phyloP scores from a whole-genome alignment of 169 alveolate species.

The Babesia bovis region DNA sequence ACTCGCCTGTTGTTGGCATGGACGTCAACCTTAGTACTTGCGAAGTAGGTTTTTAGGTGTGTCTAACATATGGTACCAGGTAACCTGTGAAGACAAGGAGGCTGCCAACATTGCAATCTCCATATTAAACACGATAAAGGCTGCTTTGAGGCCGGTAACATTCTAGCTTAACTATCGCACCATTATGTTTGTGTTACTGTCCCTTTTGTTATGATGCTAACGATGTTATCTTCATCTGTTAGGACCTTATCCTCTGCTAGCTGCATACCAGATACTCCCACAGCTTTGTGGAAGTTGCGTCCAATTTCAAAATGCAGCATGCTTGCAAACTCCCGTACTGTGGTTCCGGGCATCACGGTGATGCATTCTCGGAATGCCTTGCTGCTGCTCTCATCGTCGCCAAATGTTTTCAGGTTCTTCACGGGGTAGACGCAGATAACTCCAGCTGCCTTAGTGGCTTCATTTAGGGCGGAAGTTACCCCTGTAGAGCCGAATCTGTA shows the following conservation, averaged over 20 bases:
- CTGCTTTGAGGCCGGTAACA: constrained; percentile 38
- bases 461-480: constrained; percentile 68
- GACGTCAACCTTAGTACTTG: constrained; percentile 35
- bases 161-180: background rate
- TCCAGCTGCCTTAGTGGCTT: constrained; percentile 69
- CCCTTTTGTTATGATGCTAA: constrained; percentile 31
- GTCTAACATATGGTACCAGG: constrained; percentile 4
- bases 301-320: constrained; percentile 63
- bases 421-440: constrained; percentile 74
- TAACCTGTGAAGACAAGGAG: constrained; percentile 41
- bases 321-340: constrained; percentile 61
- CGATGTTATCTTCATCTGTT: constrained; percentile 61
- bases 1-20: constrained; percentile 9
- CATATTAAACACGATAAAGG: constrained; percentile 15
- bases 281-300: constrained; percentile 59
- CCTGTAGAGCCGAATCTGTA: constrained; percentile 79
- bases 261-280: constrained; percentile 73
- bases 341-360: constrained; percentile 69
- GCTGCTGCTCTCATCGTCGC: constrained; percentile 38
- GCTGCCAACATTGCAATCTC: constrained; percentile 10
- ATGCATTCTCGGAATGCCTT: constrained; percentile 72
- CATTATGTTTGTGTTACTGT: background rate
- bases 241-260: constrained; percentile 69
- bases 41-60: constrained; percentile 14
- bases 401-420: constrained; percentile 47